Conservation (phyloP, 345 rosid genomes). For the Iberis pinnata region DNA sequence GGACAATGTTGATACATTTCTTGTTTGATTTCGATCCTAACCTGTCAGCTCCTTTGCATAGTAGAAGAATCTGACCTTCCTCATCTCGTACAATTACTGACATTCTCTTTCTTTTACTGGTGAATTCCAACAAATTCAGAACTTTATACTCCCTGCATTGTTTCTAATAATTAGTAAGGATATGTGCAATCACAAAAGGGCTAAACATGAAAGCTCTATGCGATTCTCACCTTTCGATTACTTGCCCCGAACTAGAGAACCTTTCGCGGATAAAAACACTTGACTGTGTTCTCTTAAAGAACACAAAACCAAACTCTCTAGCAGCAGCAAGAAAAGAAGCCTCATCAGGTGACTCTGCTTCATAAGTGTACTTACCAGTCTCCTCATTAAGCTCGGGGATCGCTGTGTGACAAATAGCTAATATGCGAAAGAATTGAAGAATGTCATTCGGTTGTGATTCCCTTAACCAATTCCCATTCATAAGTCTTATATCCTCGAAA, state of each 20-base stretch:
- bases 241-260: slow-evolving; percentile 42
- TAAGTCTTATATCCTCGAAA: slow-evolving; percentile 72
- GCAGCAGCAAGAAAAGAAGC: slow-evolving; percentile 94
- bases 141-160: slow-evolving; percentile 81
- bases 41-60: slow-evolving; percentile 99
- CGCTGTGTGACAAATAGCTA: slow-evolving; percentile 95
- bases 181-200: slow-evolving; percentile 10
- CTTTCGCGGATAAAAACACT: slow-evolving; percentile 67
- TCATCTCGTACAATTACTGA: slow-evolving; percentile 75
- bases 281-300: slow-evolving; percentile 73
- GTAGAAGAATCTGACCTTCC: slow-evolving; percentile 70
- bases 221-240: slow-evolving; percentile 60
- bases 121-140: slow-evolving; percentile 83
- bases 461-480: slow-evolving; percentile 73
- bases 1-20: background rate
- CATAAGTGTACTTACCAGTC: slow-evolving; percentile 60
- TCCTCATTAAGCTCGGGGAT: slow-evolving; percentile 83
- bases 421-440: slow-evolving; percentile 61
- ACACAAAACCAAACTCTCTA: slow-evolving; percentile 94
- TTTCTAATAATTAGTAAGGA: slow-evolving; percentile 17
- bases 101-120: slow-evolving; percentile 98
- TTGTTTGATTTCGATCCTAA: slow-evolving; percentile 29
- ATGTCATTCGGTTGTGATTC: slow-evolving; percentile 58
- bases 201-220: slow-evolving; percentile 4
- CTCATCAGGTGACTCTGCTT: slow-evolving; percentile 98